Evolutionary conservation across 2,329 filamentous ascomycete species (phyloP), one percentile per base, ranked within the genome.

Genomic region (Plenodomus biglobosus): DNA sequence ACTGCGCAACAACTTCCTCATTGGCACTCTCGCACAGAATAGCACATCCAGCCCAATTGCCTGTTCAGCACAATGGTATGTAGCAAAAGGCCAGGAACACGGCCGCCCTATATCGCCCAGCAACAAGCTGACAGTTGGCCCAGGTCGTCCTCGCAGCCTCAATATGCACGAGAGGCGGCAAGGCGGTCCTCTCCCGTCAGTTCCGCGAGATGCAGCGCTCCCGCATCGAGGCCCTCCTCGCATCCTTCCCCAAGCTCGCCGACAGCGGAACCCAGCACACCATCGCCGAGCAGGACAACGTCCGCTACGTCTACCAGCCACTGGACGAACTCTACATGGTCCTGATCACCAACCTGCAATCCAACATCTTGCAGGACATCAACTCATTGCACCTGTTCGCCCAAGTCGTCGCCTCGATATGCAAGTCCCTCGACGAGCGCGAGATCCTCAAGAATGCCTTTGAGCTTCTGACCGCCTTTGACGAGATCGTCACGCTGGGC

Each of bases 261-360:
- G 92, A 96, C 74, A 91, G 89, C 55, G 89, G 92, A 53, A 96
- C 91, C 43, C 94, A 99, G 76, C 94, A 99, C 75, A 99, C 94
- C 21, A 99, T 90, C 5, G 92, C 97, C 66, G 94, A 99, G 76
- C 92, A 97, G 76, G 95, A 99, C 79, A 97, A 96, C 78, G 94
- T 99, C 69, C 92, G 94, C 78, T 99, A 96, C 72, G 94, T 99
- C 50, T 99, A 99, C 80, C 94, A 99, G 74, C 95, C 94, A 52
- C 83, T 99, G 58, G 95, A 99, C 77, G 95, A 99, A 79, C 86
- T 99, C 58, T 99, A 99, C 83, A 97, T 99, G 85, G 92, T 99
- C 59, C 85, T 99, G 68, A 97, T 99, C 76, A 99, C 95, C 74
- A 99, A 99, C 80, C 88, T 91, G 66, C 94, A 97, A 80, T 97